These are phyloP conservation scores for Ophiostoma ips DNA, from an alignment of 2,329 filamentous ascomycete genomes.

Conservation along the genomic window DNA sequence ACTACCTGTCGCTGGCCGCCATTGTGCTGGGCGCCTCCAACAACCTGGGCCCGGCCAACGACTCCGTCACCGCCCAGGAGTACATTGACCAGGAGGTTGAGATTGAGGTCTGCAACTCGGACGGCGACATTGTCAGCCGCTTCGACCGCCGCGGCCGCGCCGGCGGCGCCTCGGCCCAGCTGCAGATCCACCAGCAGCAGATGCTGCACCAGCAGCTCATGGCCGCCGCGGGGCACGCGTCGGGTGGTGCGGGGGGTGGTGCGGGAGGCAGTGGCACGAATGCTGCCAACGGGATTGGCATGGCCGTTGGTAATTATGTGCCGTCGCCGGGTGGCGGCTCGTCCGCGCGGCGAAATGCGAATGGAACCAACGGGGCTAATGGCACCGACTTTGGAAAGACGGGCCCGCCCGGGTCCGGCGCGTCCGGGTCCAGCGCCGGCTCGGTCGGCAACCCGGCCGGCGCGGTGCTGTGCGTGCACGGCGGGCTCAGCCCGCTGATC, in stretches of 20 bases:
- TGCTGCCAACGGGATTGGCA: background rate
- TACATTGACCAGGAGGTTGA: slow-evolving; percentile 61
- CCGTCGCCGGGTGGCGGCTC: slow-evolving; percentile 4
- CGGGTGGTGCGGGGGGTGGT: background rate
- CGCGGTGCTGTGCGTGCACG: slow-evolving; percentile 89
- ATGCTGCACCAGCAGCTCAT: slow-evolving; percentile 11
- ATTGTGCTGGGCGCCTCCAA: slow-evolving; percentile 78
- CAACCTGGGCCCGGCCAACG: slow-evolving; percentile 37
- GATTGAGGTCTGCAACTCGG: slow-evolving; percentile 82
- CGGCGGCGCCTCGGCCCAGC: slow-evolving; percentile 19
- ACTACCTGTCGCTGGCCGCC: slow-evolving; percentile 84
- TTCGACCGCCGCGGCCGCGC: slow-evolving; percentile 36
- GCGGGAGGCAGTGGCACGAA: background rate
- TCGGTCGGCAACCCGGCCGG: slow-evolving; percentile 56
- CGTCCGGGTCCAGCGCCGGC: slow-evolving; percentile 53
- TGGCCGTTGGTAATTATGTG: slow-evolving; percentile 12
- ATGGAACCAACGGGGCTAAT: too few species aligned
- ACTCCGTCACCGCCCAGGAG: slow-evolving; percentile 30
- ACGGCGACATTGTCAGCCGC: slow-evolving; percentile 62
- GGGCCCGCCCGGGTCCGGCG: slow-evolving; percentile 67
- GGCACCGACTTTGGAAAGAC: slow-evolving; percentile 13
- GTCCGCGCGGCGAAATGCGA: background rate
- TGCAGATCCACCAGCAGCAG: slow-evolving; percentile 17
- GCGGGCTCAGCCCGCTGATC: slow-evolving; percentile 79
- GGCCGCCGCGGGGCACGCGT: background rate